These are phyloP conservation scores for Cerioporus squamosus DNA, from an alignment of 1,284 basidiomycete species.

Conservation along the genomic window DNA sequence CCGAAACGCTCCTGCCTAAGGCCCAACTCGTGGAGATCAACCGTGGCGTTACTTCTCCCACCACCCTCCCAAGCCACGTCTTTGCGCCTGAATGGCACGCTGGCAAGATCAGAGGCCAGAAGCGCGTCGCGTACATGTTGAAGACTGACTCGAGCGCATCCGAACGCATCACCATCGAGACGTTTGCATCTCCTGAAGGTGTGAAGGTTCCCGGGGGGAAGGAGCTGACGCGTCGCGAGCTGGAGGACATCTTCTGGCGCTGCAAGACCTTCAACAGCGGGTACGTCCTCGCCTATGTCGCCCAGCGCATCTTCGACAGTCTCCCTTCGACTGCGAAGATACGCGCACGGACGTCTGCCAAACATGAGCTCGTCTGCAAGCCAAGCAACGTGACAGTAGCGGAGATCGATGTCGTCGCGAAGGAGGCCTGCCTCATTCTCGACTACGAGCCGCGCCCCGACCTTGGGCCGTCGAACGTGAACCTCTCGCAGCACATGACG, in stretches of 20 bases:
- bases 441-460: slow-evolving; percentile 21
- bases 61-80: slow-evolving; percentile 21
- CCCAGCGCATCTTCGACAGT: slow-evolving; percentile 24
- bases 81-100: slow-evolving; percentile 18
- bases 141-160: slow-evolving; percentile 2
- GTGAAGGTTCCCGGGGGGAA: slow-evolving; percentile 15
- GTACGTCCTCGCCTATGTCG: slow-evolving; percentile 25
- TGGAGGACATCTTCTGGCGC: slow-evolving; percentile 29
- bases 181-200: slow-evolving; percentile 17
- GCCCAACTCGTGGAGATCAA: slow-evolving; percentile 27
- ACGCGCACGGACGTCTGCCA: slow-evolving; percentile 23
- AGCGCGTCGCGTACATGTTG: slow-evolving; percentile 24
- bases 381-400: slow-evolving; percentile 22
- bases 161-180: slow-evolving; percentile 17
- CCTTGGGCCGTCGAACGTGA: slow-evolving; percentile 14
- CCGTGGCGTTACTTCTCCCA: slow-evolving; percentile 5
- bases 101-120: background rate
- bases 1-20: slow-evolving; percentile 17
- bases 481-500: slow-evolving; percentile 22
- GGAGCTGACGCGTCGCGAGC: slow-evolving; percentile 20
- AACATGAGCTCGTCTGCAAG: slow-evolving; percentile 21
- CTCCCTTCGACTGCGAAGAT: slow-evolving; percentile 25
- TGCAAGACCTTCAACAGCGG: slow-evolving; percentile 28
- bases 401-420: slow-evolving; percentile 22
- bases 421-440: slow-evolving; percentile 26